A percentile compares a stretch with the other conserved stretches of the same genome.
Conservation (phyloP, 176 grass and related monocot genomes). For the Lolium rigidum region DNA sequence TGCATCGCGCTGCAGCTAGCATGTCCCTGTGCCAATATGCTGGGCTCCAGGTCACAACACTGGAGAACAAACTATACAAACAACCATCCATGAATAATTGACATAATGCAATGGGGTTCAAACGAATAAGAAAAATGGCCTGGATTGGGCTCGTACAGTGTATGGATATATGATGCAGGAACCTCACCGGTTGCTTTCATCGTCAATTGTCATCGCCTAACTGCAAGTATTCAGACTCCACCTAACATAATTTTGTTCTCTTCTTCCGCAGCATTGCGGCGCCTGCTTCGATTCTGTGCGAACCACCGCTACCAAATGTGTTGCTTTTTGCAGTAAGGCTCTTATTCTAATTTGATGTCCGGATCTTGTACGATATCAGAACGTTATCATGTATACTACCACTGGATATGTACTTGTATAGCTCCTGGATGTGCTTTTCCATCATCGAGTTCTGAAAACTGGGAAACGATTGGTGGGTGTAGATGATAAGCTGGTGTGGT, state of each 20-base stretch:
- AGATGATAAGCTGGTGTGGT: no score
- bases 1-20: background rate
- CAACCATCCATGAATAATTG: no score
- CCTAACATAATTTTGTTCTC: conserved; percentile 27
- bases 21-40: background rate
- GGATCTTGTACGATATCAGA: no score
- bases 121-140: no score
- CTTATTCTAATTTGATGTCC: background rate
- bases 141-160: no score
- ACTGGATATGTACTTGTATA: no score
- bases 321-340: background rate
- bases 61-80: background rate
- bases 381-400: no score
- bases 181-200: no score
- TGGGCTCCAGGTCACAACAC: background rate
- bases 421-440: no score
- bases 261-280: background rate
- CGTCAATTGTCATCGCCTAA: background rate
- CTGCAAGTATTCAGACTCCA: background rate
- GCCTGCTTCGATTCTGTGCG: background rate
- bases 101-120: no score
- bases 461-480: no score
- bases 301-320: background rate
- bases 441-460: no score
- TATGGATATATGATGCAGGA: background rate